Conservation (phyloP, 306 rosid genomes). For the Acmispon strigosus region DNA sequence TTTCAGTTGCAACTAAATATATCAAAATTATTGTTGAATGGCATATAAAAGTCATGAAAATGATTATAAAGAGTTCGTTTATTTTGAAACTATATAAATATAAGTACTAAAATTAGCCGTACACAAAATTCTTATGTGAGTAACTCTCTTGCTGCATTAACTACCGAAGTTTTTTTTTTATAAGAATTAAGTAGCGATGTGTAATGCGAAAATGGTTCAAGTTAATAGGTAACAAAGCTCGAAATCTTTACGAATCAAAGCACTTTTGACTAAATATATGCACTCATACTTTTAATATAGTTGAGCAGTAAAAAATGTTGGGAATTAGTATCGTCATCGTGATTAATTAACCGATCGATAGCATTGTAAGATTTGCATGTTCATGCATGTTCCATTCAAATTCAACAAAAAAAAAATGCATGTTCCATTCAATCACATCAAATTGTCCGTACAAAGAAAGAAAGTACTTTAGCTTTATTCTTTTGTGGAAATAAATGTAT, state of each 20-base stretch:
- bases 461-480: neutral
- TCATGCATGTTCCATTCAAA: neutral
- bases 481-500: neutral
- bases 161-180: too few relatives aligned
- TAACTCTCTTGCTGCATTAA: too few relatives aligned
- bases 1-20: too few relatives aligned
- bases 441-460: neutral
- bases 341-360: neutral
- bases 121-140: too few relatives aligned
- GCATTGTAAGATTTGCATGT: neutral
- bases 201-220: neutral
- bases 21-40: too few relatives aligned
- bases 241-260: constrained; percentile 1
- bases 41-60: too few relatives aligned
- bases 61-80: too few relatives aligned
- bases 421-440: neutral
- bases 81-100: too few relatives aligned
- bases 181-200: too few relatives aligned
- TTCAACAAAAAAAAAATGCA: neutral
- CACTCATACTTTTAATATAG: constrained; percentile 8
- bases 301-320: constrained; percentile 17
- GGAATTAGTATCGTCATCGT: constrained; percentile 10
- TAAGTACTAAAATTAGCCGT: too few relatives aligned
- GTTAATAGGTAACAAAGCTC: neutral
- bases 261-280: neutral